These are phyloP conservation scores for Cercospora zeina DNA, from an alignment of 2,329 filamentous ascomycete genomes.

Conservation along the genomic window DNA sequence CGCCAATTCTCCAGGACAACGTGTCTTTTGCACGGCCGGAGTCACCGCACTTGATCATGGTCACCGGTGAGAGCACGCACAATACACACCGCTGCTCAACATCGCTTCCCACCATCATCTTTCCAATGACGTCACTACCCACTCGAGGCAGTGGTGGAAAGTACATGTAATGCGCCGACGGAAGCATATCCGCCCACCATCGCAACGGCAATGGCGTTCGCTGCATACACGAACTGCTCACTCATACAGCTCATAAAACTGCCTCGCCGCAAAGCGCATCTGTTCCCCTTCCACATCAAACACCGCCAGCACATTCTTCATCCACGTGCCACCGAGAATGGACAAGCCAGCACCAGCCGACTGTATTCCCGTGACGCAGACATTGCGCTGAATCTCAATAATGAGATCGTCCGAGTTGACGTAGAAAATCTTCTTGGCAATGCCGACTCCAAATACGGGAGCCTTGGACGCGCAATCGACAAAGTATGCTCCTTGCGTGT, in stretches of 20 bases:
- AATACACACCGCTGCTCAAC: not conserved
- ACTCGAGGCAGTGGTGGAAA: not conserved
- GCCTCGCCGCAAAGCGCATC: constrained; percentile 50
- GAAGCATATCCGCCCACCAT: no score
- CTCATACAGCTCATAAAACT: constrained; percentile 28
- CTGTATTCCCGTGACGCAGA: constrained; percentile 42
- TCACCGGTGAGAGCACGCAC: not conserved
- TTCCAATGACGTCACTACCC: not conserved
- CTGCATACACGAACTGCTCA: not conserved
- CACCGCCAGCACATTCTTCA: constrained; percentile 54
- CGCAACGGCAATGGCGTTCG: not conserved
- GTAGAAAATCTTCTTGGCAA: constrained; percentile 42
- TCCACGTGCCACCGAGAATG: constrained; percentile 51
- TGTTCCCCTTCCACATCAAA: constrained; percentile 52
- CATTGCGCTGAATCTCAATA: constrained; percentile 23
- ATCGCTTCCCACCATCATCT: not conserved
- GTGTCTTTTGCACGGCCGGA: not conserved
- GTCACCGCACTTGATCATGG: not conserved
- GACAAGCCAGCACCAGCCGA: constrained; percentile 38
- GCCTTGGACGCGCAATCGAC: constrained; percentile 48
- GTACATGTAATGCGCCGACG: not conserved
- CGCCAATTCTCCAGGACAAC: constrained; percentile 1
- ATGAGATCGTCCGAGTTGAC: constrained; percentile 38
- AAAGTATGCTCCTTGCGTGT: constrained; percentile 38
- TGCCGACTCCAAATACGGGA: constrained; percentile 46